These are phyloP conservation scores for Cocos nucifera DNA, from an alignment of 176 grass and related monocot genomes.

Conservation along the genomic window DNA sequence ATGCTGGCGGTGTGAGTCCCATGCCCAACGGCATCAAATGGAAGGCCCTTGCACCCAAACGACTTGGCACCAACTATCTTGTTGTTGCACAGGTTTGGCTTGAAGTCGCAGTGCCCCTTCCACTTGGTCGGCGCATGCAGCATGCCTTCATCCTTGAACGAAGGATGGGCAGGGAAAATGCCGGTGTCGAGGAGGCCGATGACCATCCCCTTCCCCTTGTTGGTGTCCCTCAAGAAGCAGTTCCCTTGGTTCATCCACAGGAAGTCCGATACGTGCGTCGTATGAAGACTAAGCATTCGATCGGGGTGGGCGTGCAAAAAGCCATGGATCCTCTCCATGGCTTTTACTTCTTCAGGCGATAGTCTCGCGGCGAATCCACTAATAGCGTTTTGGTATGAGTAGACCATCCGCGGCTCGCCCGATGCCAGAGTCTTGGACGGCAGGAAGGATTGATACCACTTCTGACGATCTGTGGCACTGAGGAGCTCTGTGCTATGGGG, in stretches of 20 bases:
- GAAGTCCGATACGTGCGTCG: slow-evolving; percentile 42
- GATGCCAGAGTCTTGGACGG: slow-evolving; percentile 9
- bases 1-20: slow-evolving; percentile 55
- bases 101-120: slow-evolving; percentile 32
- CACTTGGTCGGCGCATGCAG: slow-evolving; percentile 25
- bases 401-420: slow-evolving; percentile 11
- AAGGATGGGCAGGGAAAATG: slow-evolving; percentile 21
- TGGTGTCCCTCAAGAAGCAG: slow-evolving; percentile 19
- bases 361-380: slow-evolving; percentile 34
- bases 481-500: slow-evolving; percentile 6
- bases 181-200: slow-evolving; percentile 43
- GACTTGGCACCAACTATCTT: slow-evolving; percentile 32
- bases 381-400: slow-evolving; percentile 34
- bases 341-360: slow-evolving; percentile 12
- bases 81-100: slow-evolving; percentile 21
- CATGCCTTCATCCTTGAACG: slow-evolving; percentile 44
- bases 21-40: slow-evolving; percentile 22
- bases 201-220: slow-evolving; percentile 41
- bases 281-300: slow-evolving; percentile 16
- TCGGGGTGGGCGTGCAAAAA: slow-evolving; percentile 31
- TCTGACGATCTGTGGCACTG: slow-evolving; percentile 3
- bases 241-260: slow-evolving; percentile 14
- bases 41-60: not conserved
- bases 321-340: slow-evolving; percentile 18
- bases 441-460: slow-evolving; percentile 48